These are phyloP conservation scores for Crithidia acanthocephali DNA, from an alignment of 208 protist genomes.

Conservation along the genomic window DNA sequence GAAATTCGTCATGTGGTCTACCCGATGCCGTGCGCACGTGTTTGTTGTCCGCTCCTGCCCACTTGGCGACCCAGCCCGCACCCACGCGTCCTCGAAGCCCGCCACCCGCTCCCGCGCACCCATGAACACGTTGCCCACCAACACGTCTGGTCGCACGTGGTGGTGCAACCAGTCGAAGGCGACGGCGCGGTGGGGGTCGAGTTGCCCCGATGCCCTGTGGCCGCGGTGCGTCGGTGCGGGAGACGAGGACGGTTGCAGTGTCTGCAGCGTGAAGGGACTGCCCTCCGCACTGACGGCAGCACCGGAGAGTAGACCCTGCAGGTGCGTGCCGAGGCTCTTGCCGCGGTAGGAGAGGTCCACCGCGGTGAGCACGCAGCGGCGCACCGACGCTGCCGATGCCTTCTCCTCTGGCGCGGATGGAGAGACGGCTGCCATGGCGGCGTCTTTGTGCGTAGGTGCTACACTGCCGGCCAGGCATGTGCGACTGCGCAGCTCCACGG, in stretches of 20 bases:
- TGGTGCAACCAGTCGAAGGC: constrained; percentile 66
- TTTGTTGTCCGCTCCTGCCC: constrained; percentile 78
- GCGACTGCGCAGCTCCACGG: constrained; percentile 44
- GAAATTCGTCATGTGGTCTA: constrained; percentile 65
- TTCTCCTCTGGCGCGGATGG: not conserved
- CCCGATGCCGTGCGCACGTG: constrained; percentile 55
- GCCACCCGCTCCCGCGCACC: constrained; percentile 46
- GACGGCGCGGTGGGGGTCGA: constrained; percentile 68
- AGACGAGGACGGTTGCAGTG: constrained; percentile 15
- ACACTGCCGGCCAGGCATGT: not conserved
- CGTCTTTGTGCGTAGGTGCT: not conserved
- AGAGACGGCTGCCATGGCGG: not conserved
- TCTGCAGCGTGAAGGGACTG: constrained; percentile 65
- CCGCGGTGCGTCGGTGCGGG: not conserved
- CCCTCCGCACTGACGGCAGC: constrained; percentile 65
- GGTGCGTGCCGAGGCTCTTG: constrained; percentile 64
- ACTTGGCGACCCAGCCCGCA: constrained; percentile 58
- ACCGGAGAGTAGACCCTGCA: constrained; percentile 35
- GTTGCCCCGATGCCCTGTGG: constrained; percentile 17
- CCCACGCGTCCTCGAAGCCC: constrained; percentile 74
- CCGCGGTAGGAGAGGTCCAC: constrained; percentile 85
- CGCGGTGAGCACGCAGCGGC: constrained; percentile 51
- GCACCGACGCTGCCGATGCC: not conserved
- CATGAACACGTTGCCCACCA: constrained; percentile 75
- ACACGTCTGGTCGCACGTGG: constrained; percentile 58